Evolutionary conservation across 1,284 basidiomycete species (phyloP).

Genomic region (Filobasidium uniguttulatum): DNA sequence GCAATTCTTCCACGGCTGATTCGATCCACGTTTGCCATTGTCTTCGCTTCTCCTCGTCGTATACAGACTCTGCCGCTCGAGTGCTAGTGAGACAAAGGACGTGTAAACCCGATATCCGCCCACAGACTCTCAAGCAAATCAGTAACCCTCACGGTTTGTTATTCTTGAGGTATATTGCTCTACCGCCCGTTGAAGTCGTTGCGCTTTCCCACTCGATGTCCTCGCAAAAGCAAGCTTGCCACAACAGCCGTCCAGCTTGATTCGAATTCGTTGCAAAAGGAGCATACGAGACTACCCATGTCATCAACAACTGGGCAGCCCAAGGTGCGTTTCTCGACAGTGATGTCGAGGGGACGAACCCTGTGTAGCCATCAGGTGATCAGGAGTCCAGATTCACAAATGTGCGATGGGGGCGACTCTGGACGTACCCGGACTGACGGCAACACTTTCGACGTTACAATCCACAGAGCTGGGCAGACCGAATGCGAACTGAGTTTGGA

Average conservation of each 20-base stretch:
- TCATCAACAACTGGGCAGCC: constrained; percentile 8
- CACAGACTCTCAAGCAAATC: background rate
- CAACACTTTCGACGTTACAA: background rate
- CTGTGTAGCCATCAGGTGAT: background rate
- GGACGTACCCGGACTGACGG: constrained; percentile 9
- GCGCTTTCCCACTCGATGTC: background rate
- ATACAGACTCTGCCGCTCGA: background rate
- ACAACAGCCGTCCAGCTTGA: constrained; percentile 9
- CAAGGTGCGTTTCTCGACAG: constrained; percentile 7
- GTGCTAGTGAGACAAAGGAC: background rate
- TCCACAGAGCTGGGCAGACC: background rate
- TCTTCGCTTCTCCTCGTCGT: background rate
- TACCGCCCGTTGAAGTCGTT: background rate
- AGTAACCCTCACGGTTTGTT: constrained; percentile 2
- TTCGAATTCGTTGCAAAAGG: constrained; percentile 10
- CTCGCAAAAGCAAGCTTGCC: constrained; percentile 4
- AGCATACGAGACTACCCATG: constrained; percentile 6
- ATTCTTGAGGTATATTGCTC: constrained; percentile 9
- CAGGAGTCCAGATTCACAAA: background rate
- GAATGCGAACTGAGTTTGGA: constrained; percentile 6
- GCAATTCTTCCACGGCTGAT: background rate
- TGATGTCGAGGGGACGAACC: constrained; percentile 10
- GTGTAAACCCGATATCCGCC: background rate
- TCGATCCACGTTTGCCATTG: constrained; percentile 8
- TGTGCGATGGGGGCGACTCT: background rate